Base-by-base conservation (phyloP, 2,329 filamentous ascomycete genomes). In the Grosmannia huntii region DNA sequence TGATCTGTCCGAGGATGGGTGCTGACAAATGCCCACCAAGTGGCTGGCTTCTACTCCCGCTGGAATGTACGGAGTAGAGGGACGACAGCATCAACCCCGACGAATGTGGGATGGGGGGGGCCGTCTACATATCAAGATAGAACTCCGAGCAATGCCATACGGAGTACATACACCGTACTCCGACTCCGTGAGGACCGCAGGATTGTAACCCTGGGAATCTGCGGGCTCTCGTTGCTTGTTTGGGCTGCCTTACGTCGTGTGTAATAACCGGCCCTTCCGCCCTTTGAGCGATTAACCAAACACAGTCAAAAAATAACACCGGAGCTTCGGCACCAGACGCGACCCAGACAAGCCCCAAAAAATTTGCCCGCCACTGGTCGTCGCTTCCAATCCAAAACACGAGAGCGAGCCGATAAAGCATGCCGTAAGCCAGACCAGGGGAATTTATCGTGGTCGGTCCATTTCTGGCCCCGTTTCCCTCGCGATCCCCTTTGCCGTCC, bases 301-400 rank as follows among this genome's bases (percentile, higher is more conserved):
- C 23, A 25, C 21, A 25, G n/a, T 4, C 19, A 2, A 23, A 27
- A 25, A 14, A 11, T 27, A 36, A 21, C 51, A 25, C 60, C 58
- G 59, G 61, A 31, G n/a, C 49, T 53, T 58, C 57, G 44, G 52
- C 53, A 48, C 16, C 55, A 25, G 23, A 50, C 38, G 27, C 23
- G n/a, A 23, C 16, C 41, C 54, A 28, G 9, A 1, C 21, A 25
- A 19, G 12, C n/a, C 19, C 38, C 53, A 27, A 21, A 38, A 36
- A 52, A 6, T 55, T 51, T 60, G 25, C 21, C 44, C 53, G 51
- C 52, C 28, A 46, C 36, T 53, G 31, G 55, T 44, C 19, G 54
- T 56, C 54, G 54, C 41, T 36, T 46, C 44, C 38, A 55, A 48
- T 21, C 10, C 21, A 55, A 55, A 55, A 46, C 38, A 55, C 53